Evolutionary conservation across 805 yeast genomes (phyloP), one percentile per base, ranked within the genome.

Genomic region (Yamadazyma scolyti): DNA sequence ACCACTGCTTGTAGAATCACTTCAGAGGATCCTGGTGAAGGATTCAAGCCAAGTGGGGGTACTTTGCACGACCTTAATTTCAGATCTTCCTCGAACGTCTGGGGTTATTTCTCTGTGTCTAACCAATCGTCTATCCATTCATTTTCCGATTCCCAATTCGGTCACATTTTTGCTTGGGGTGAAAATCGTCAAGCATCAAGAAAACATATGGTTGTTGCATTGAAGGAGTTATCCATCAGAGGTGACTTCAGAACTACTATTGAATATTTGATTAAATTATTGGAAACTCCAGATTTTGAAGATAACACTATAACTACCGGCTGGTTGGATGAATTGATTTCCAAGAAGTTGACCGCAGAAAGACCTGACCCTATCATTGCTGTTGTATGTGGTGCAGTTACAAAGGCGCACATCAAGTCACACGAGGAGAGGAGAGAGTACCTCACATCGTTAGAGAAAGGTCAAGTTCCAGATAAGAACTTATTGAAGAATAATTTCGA

Each of bases 1-100:
- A 85, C 96, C 63, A 93, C 97, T 28, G 98, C 98, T 31, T 90
- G 97, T 68, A 88, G 99, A 71, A 93, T 93, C 60, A 93, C 98
- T 20, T 86, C 96, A 9, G 99, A 93, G 65, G 99, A 93, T 65
- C 99, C 99, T 28, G 94, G 95, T 55, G 97, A 90, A 68, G 99
- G 98, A 28, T 93, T 93, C 76, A 93, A 93, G 64, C 99, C 99
- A 32, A 85, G 96, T 23, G 94, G 96, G 54, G 99, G 99, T 68
- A 78, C 88, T 33, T 73, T 93, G 65, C 96, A 89, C 48, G 98
- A 93, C 61, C 77, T 93, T 58, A 94, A 93, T 58, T 90, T 93
- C 74, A 75, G 97, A 59, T 94, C 99, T 3, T 82, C 95, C 20
- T 88, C 97, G 7, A 90, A 93, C 49, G 99, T 94, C 29, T 93